Evolutionary conservation across 495 filamentous ascomycete genomes (phyloP), one percentile per base, ranked within the genome.

Genomic region (Aspergillus sparsus): DNA sequence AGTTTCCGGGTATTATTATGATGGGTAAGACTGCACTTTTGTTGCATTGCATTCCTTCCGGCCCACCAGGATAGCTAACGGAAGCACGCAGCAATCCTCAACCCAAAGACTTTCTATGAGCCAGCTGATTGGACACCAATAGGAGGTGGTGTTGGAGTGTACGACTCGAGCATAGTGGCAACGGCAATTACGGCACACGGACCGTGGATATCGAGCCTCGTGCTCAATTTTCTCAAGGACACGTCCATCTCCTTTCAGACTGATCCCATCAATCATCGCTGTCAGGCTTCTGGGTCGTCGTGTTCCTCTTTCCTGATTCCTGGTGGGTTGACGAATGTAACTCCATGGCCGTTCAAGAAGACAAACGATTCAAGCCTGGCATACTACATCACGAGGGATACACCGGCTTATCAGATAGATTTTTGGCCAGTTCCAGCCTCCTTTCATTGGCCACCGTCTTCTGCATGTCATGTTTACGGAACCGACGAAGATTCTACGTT

Each of bases 1-100:
- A 50, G 18, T 50, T 50, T 32, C 47, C 47, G 2, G 47, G 47
- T n/a, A 50, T 50, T n/a, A 50, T 50, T 50, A 7, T 50, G 3
- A 50, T 50, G 47, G 47, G 47, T 50, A 50, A 9, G 21, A 12
- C 2, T 32, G 2, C n/a, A n/a, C n/a, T n/a, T n/a, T n/a, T n/a
- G n/a, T n/a, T n/a, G n/a, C n/a, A n/a, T n/a, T n/a, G n/a, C n/a
- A n/a, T 50, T 16, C 12, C 16, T 9, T 11, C 16, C 16, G 3
- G 44, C 8, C 3, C 3, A 3, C 21, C 13, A 47, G 3, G 12
- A 11, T 5, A 50, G 10, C 47, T 50, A 32, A 50, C 18, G 1
- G 18, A 33, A 4, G 5, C 18, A 50, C 18, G 18, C 31, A 47
- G 21, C 44, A 47, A 47, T 47, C 3, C 13, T 4, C 2, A 2